Percentiles rank a stretch among this genome's conserved stretches.
Conservation (phyloP, 129 eudicot genomes). For the Lonicera japonica region DNA sequence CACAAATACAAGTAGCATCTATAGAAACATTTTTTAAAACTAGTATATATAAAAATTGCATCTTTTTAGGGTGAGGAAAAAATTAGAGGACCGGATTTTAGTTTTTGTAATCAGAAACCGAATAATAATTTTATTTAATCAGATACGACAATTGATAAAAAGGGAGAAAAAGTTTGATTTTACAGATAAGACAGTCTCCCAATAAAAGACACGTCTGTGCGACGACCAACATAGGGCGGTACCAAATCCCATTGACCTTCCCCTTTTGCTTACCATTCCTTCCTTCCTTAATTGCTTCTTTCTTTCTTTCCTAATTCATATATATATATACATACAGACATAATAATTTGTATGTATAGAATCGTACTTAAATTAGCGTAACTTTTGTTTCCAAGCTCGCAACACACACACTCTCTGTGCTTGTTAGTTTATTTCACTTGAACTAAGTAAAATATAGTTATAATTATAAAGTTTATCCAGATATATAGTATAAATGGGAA, state of each 20-base stretch:
- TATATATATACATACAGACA: background rate
- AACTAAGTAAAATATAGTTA: background rate
- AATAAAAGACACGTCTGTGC: background rate
- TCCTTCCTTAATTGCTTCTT: too few species aligned
- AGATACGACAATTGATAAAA: too few species aligned
- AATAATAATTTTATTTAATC: too few species aligned
- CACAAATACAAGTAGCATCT: too few species aligned
- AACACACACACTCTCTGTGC: background rate
- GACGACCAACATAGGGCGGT: slow-evolving; percentile 3
- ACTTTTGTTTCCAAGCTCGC: background rate
- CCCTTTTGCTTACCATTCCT: background rate
- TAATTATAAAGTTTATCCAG: background rate
- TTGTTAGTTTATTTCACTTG: background rate
- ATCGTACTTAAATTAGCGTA: background rate
- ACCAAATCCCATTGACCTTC: slow-evolving; percentile 14
- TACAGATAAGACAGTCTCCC: background rate
- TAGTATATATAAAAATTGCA: too few species aligned
- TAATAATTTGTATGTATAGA: slow-evolving; percentile 1
- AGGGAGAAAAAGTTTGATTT: background rate
- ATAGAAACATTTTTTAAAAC: too few species aligned
- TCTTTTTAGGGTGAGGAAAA: too few species aligned
- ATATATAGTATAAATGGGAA: background rate
- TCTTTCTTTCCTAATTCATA: background rate
- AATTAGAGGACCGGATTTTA: too few species aligned
- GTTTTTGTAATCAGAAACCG: too few species aligned